Percentiles rank a stretch among this genome's conserved stretches.
Evolutionary conservation across 306 rosid species (phyloP).

Genomic region (Sicyos baderoa): DNA sequence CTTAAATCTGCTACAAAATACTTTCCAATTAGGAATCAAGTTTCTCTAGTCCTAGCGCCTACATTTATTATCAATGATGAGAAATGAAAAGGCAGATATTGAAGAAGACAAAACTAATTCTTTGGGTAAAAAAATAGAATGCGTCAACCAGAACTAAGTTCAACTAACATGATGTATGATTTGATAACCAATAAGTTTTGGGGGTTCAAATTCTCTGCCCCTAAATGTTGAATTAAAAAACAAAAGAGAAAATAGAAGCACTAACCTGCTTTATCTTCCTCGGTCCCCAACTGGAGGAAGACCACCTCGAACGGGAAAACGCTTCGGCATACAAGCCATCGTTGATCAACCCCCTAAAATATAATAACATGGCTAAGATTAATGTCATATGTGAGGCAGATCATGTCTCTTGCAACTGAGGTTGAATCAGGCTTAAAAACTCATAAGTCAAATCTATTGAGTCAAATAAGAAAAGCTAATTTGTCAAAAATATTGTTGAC

Average conservation of each 20-base stretch:
- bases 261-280: conserved; percentile 68
- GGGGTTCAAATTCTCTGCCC: too few relatives aligned
- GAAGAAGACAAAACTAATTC: not conserved
- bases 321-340: conserved; percentile 52
- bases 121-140: not conserved
- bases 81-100: not conserved
- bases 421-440: conserved; percentile 1
- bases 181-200: too few relatives aligned
- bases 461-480: not conserved
- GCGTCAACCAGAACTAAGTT: too few relatives aligned
- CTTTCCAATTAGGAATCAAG: not conserved
- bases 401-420: not conserved
- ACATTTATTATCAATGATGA: not conserved
- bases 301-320: conserved; percentile 79
- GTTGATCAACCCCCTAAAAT: conserved; percentile 70
- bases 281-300: conserved; percentile 92
- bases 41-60: conserved; percentile 2
- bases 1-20: not conserved
- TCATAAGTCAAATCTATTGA: not conserved
- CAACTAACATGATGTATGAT: too few relatives aligned
- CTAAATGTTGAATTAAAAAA: not conserved
- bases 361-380: conserved; percentile 6
- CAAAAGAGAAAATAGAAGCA: not conserved
- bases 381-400: not conserved
- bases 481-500: conserved; percentile 2